Evolutionary conservation across 768 basidiomycete genomes (phyloP), one percentile per base, ranked within the genome.

Genomic region (Rickenella mellea): DNA sequence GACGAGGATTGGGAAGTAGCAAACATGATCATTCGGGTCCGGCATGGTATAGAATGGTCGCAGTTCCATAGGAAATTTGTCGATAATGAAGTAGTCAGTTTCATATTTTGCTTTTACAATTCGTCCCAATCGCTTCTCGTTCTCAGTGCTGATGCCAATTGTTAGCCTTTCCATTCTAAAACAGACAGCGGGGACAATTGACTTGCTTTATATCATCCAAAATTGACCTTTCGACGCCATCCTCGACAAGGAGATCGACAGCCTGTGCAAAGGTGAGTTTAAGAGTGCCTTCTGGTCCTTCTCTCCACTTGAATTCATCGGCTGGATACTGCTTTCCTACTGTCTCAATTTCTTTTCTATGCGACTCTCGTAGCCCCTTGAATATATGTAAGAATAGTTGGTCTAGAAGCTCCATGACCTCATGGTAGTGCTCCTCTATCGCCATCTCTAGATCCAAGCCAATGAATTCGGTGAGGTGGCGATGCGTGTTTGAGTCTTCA

Each of bases 21-120:
- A 51, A 52, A 91, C 89, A 6, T 87, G 80, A 63, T 98, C 84
- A 48, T 76, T 70, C 10, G 94, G 78, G 67, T 99, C 96, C 43
- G 93, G 88, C 96, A 99, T 98, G 42, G 96, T 99, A 66, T 99
- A 99, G 68, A 99, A 99, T 2, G 96, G 96, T 42, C 96, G 85
- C 45, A 98, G 78, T 27, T 74, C 84, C 62, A 93, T 73, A 4
- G 96, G 96, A 76, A 98, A 99, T 64, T 98, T 99, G 73, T 99
- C 96, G 52, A 99, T 82, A 62, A 98, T 98, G 68, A 86, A 99
- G 69, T 97, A 99, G 64, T 99, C 96, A 33, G 90, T 97, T 54
- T 91, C 80, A 59, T 96, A 94, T 64, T 96, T 97, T 40, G 78
- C 82, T 58, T 83, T 88, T 53, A 99, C 80, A 41, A 98, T 67